Evolutionary conservation across 306 rosid species (phyloP), one percentile per base, ranked within the genome.

Genomic region (Gleditsia sinensis): DNA sequence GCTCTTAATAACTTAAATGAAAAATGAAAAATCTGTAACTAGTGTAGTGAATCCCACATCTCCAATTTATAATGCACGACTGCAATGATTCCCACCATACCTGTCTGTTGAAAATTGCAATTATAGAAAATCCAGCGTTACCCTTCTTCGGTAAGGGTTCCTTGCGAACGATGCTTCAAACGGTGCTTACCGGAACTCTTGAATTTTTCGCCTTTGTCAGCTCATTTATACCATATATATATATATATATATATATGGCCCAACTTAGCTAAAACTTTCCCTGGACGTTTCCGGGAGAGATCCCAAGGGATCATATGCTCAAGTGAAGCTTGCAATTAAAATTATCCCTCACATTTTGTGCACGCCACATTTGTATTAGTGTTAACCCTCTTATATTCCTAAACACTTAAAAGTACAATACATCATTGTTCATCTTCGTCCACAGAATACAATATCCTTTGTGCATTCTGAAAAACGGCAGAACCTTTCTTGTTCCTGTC

Each of bases 401-500:
- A 67, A 50, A 72, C 65, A 78, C 45, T 65, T 72, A 81, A 66
- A 83, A 67, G 42, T 28, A 48, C 56, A 25, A 51, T 64, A 20
- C 7, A 30, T 83, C 45, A 77, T 53, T 40, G 69, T 74, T 69
- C 69, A 40, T 64, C 77, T 77, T 85, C 87, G 61, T 79, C 89
- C 85, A 75, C 57, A 13, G 87, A 85, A 66, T 78, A 85, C 79
- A 90, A 78, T 62, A 88, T 67, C 78, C 69, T 88, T 67, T 84
- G 89, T 39, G 88, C 94, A 72, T 92, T 85, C 75, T 85, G 81
- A 25, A 88, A 82, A 24, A 84, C 87, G 21, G 89, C 87, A 67
- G 92, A 92, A 67, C 92, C 94, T 81, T 78, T 90, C 82, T 82
- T 90, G 81, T 87, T 84, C 75, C 87, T 87, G 78, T 90, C 98